phyloP scores from a whole-genome alignment of 768 basidiomycete species.

The Mycena alexandri region DNA sequence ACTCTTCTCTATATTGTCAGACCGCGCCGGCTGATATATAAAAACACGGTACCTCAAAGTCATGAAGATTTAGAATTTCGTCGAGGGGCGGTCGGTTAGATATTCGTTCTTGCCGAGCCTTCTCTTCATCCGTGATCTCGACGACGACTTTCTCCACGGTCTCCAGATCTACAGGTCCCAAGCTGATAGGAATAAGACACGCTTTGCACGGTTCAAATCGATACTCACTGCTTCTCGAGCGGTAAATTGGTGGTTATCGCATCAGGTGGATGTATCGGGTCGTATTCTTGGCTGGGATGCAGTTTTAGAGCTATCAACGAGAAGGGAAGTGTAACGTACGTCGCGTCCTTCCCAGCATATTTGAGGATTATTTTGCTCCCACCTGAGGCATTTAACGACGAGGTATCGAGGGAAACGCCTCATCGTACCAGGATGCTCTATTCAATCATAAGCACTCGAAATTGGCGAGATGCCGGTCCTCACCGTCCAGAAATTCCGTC shows the following conservation, averaged over 20 bases:
- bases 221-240: constrained; percentile 83
- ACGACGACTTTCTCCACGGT: constrained; percentile 76
- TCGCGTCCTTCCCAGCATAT: constrained; percentile 92
- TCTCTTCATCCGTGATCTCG: constrained; percentile 78
- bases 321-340: constrained; percentile 60
- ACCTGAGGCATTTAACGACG: constrained; percentile 55
- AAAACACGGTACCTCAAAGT: constrained; percentile 79
- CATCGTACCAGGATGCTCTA: constrained; percentile 75
- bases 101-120: constrained; percentile 72
- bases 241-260: constrained; percentile 83
- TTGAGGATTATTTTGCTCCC: constrained; percentile 89
- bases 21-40: neutral
- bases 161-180: constrained; percentile 79
- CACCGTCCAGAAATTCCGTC: constrained; percentile 81
- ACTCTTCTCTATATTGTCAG: constrained; percentile 58
- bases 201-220: neutral
- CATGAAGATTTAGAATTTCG: constrained; percentile 91
- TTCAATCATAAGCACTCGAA: neutral
- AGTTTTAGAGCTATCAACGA: constrained; percentile 8
- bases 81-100: constrained; percentile 76
- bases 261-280: constrained; percentile 90
- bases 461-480: constrained; percentile 25
- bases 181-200: constrained; percentile 49
- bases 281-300: constrained; percentile 74
- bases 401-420: neutral